These are phyloP conservation scores for Hypericum perforatum DNA, from an alignment of 345 rosid genomes.

Conservation along the genomic window DNA sequence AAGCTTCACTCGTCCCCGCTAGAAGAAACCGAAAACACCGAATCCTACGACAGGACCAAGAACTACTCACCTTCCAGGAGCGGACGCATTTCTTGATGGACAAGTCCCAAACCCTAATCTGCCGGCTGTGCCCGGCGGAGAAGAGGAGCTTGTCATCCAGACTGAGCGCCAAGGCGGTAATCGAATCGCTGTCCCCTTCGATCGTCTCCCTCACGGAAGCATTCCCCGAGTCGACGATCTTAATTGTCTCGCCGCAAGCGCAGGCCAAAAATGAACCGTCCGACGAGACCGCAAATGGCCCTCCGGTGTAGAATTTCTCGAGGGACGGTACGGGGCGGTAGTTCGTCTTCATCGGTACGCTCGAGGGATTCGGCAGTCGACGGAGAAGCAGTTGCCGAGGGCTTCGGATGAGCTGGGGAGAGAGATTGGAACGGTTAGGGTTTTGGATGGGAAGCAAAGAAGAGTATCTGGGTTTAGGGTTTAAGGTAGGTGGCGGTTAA, in stretches of 20 bases:
- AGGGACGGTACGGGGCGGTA: constrained; percentile 55
- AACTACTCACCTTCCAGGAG: constrained; percentile 64
- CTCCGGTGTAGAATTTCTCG: constrained; percentile 88
- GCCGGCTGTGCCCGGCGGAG: constrained; percentile 86
- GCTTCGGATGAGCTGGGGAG: background rate
- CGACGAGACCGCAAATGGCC: constrained; percentile 68
- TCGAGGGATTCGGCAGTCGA: constrained; percentile 21
- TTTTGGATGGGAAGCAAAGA: no score
- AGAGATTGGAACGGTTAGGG: background rate
- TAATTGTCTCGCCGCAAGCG: constrained; percentile 61
- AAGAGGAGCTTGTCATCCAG: constrained; percentile 74
- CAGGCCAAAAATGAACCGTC: constrained; percentile 75
- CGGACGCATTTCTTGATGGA: constrained; percentile 64
- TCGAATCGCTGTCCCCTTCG: constrained; percentile 54
- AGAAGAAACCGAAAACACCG: background rate
- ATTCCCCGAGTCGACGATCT: constrained; percentile 56
- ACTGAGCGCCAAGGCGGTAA: constrained; percentile 74
- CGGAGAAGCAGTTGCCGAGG: background rate
- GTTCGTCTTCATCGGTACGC: constrained; percentile 49
- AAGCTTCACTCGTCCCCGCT: background rate
- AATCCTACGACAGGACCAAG: background rate
- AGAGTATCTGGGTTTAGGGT: no score
- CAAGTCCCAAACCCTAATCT: constrained; percentile 86
- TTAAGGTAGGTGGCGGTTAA: no score
- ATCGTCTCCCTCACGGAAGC: constrained; percentile 51